A percentile compares a stretch with the other conserved stretches of the same genome.
Conservation (phyloP, 140 eudicot genomes). For the Bidens hawaiensis region DNA sequence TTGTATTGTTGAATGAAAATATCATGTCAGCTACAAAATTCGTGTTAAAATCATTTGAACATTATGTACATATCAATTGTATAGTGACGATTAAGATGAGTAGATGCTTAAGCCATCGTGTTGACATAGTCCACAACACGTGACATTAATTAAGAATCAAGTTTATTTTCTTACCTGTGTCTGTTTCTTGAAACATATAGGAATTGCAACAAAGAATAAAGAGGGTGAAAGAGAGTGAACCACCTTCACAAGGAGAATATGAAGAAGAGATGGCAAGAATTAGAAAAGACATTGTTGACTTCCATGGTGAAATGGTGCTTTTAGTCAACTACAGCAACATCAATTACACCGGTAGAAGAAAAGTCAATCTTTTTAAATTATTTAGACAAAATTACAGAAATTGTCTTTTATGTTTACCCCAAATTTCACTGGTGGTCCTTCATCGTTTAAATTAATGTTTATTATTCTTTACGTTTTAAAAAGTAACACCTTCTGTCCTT, state of each 20-base stretch:
- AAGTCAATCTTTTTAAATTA: background rate
- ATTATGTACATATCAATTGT: background rate
- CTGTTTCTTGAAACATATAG: too few species aligned
- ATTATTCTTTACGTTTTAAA: too few species aligned
- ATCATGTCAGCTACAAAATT: background rate
- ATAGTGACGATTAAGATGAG: background rate
- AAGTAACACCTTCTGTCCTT: too few species aligned
- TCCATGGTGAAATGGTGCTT: conserved; percentile 95
- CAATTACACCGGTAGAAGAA: conserved; percentile 87
- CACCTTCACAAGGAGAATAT: too few species aligned
- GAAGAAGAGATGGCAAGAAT: conserved; percentile 55
- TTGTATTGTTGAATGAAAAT: background rate
- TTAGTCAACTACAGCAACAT: conserved; percentile 67
- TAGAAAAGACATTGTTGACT: conserved; percentile 67
- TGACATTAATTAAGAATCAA: background rate
- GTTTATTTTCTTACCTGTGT: background rate
- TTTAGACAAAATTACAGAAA: background rate
- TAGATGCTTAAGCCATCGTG: background rate
- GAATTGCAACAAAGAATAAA: too few species aligned
- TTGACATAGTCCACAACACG: conserved; percentile 1
- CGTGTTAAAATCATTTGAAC: background rate
- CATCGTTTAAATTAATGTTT: too few species aligned
- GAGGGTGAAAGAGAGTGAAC: too few species aligned
- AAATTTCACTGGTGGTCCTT: too few species aligned
- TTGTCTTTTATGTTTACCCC: too few species aligned